Conservation (phyloP, 2,329 filamentous ascomycete species). For the Macrophomina tecta region DNA sequence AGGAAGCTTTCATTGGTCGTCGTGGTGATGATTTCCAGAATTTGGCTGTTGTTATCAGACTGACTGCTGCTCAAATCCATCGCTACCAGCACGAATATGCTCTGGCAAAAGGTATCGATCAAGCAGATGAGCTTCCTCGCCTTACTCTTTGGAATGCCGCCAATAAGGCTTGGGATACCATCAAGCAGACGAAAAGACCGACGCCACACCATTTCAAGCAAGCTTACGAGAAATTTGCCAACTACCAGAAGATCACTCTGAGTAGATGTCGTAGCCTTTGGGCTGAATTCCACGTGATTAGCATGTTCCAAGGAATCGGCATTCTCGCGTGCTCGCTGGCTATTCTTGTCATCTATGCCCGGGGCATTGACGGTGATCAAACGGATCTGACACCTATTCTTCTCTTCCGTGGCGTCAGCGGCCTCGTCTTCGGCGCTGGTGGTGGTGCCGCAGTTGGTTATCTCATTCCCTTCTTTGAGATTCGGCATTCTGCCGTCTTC, state of each 20-base stretch:
- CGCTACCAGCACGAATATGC: constrained; percentile 88
- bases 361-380: constrained; percentile 59
- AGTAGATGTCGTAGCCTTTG: constrained; percentile 81
- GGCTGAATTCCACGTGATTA: constrained; percentile 87
- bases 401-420: constrained; percentile 58
- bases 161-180: constrained; percentile 58
- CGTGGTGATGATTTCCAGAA: constrained; percentile 75
- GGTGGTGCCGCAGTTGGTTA: constrained; percentile 53
- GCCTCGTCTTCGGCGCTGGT: constrained; percentile 52
- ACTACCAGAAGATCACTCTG: constrained; percentile 81
- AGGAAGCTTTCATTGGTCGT: constrained; percentile 83
- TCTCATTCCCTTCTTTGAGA: constrained; percentile 46
- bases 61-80: constrained; percentile 84
- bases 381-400: constrained; percentile 60
- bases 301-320: constrained; percentile 80
- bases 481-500: constrained; percentile 49
- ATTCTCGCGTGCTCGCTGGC: constrained; percentile 73
- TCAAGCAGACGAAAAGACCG: constrained; percentile 49
- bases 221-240: constrained; percentile 64
- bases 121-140: constrained; percentile 62
- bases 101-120: constrained; percentile 70
- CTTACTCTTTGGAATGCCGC: constrained; percentile 66
- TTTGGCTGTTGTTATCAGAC: constrained; percentile 75
- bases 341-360: constrained; percentile 75
- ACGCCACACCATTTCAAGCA: constrained; percentile 47